Conservation (phyloP, 2,329 filamentous ascomycete species). For the Fusarium buharicum region DNA sequence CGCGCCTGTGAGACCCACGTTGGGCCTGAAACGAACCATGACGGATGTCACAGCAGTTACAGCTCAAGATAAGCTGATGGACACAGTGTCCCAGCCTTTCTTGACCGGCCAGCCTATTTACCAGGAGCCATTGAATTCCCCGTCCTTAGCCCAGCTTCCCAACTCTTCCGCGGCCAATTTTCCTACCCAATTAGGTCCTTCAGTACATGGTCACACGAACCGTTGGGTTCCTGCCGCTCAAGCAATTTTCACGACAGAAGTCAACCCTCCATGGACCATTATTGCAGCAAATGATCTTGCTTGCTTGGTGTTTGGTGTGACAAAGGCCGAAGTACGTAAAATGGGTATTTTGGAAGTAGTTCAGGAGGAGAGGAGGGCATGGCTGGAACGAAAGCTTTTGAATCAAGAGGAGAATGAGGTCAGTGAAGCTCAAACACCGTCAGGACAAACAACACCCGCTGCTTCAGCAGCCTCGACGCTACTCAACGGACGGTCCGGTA, state of each 20-base stretch:
- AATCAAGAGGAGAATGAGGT: slow-evolving; percentile 57
- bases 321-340: slow-evolving; percentile 92
- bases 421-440: slow-evolving; percentile 47
- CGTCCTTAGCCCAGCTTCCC: slow-evolving; percentile 53
- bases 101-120: slow-evolving; percentile 56
- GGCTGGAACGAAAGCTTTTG: slow-evolving; percentile 87
- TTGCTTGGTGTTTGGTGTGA: slow-evolving; percentile 98
- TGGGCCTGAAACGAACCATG: slow-evolving; percentile 81
- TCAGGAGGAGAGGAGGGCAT: slow-evolving; percentile 85
- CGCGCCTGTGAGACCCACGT: slow-evolving; percentile 66
- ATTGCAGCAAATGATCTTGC: slow-evolving; percentile 95
- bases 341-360: slow-evolving; percentile 96
- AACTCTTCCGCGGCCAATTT: slow-evolving; percentile 55
- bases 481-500: slow-evolving; percentile 76
- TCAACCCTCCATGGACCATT: slow-evolving; percentile 92
- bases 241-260: slow-evolving; percentile 97
- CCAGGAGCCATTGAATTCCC: slow-evolving; percentile 56
- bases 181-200: slow-evolving; percentile 62
- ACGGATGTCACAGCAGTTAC: slow-evolving; percentile 82
- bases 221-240: slow-evolving; percentile 92
- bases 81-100: slow-evolving; percentile 86
- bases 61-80: slow-evolving; percentile 84
- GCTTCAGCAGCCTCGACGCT: slow-evolving; percentile 60
- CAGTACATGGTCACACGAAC: slow-evolving; percentile 87
- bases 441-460: slow-evolving; percentile 51